Evolutionary conservation across 2,329 filamentous ascomycete species (phyloP).

Genomic region (Nectriaceae sp.): DNA sequence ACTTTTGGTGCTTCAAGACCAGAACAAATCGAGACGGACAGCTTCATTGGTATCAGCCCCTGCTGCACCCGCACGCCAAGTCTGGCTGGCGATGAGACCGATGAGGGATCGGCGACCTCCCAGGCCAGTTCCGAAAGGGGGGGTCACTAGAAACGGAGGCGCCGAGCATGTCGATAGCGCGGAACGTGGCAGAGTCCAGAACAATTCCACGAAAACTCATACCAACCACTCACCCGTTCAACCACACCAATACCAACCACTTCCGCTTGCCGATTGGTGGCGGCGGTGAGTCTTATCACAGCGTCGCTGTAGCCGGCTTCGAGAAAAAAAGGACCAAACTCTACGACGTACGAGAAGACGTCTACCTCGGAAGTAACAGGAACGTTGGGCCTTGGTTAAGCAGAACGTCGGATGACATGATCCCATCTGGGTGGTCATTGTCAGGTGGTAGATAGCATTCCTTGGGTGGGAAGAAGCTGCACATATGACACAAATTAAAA

Average conservation of each 20-base stretch:
- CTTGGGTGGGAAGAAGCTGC: constrained; percentile 14
- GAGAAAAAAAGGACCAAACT: too few species aligned
- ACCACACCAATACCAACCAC: background rate
- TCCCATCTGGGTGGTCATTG: too few species aligned
- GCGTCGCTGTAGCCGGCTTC: too few species aligned
- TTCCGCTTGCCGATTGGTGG: too few species aligned
- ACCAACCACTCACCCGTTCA: background rate
- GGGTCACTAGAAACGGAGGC: constrained; percentile 13
- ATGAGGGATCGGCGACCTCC: constrained; percentile 9
- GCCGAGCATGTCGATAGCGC: background rate
- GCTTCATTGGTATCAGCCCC: constrained; percentile 44
- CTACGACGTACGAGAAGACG: too few species aligned
- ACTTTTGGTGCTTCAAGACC: constrained; percentile 44
- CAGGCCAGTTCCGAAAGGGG: constrained; percentile 5
- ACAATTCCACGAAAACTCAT: background rate
- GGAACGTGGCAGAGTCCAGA: background rate
- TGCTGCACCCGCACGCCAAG: constrained; percentile 44
- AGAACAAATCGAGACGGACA: constrained; percentile 34
- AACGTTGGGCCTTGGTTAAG: too few species aligned
- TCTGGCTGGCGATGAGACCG: constrained; percentile 30
- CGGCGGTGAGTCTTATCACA: too few species aligned
- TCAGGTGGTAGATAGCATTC: too few species aligned
- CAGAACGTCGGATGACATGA: too few species aligned
- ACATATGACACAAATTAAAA: constrained; percentile 1
- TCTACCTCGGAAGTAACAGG: too few species aligned